Base-by-base conservation (phyloP, 1,284 basidiomycete species). In the Puccinia polysora region DNA sequence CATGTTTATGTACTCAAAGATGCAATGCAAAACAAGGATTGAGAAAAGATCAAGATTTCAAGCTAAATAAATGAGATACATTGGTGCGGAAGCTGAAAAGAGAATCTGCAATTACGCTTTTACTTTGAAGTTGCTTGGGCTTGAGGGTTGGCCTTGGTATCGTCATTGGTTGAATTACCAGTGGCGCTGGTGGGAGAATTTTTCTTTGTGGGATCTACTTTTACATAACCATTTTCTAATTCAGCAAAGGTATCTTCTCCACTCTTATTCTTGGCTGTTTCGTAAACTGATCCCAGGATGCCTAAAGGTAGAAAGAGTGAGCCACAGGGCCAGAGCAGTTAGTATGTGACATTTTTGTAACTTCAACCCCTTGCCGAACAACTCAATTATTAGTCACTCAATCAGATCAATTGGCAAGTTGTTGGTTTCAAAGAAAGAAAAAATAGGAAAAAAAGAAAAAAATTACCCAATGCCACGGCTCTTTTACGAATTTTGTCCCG, bases 181-280 rank as follows among this genome's bases (percentile, higher is more conserved):
- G 36, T 47, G 7, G 59, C 2, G 47, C 59, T 62, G 10, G 1
- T 2, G 4, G 20, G 20, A 47, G 59, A 1, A 3, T 47, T 47
- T 50, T 70, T 70, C 45, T 70, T 70, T 23, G 28, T 60, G n/a
- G 62, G 45, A 28, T 70, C 68, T 50, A 70, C 58, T 70, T 70
- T 70, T 12, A 62, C 68, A 70, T 70, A 72, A 32, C 69, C 60
- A 64, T n/a, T 72, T 55, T 53, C 60, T 18, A 72, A 53, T 43
- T 53, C 52, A 4, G 58, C 52, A 4, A 63, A 23, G 14, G 69
- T 60, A 56, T 72, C 69, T 55, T 72, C 69, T 8, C 69, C 69
- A 32, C 55, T 64, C 32, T 72, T 72, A 43, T 56, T 72, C 28
- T 72, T 50, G 25, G 69, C 60, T 10, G 69, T 45, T 64, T 72